A percentile compares a stretch with the other conserved stretches of the same genome.
These are phyloP conservation scores for Capsicum chinense DNA, from an alignment of 257 asterid species.

Conservation along the genomic window DNA sequence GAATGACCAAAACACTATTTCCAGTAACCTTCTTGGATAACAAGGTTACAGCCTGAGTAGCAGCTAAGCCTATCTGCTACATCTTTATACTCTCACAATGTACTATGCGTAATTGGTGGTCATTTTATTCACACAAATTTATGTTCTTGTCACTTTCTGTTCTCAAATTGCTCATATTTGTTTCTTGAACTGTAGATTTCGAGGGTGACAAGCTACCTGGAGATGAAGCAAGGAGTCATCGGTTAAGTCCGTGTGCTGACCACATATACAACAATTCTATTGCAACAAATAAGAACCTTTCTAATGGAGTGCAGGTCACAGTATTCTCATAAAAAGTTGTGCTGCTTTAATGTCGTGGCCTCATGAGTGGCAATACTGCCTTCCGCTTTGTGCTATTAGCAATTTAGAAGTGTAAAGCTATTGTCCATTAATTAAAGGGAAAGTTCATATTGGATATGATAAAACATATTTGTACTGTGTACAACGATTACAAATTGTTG, in stretches of 20 bases:
- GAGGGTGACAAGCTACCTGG: neutral
- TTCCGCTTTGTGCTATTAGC: neutral
- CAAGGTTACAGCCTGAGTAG: neutral
- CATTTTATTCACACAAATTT: neutral
- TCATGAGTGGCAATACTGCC: neutral
- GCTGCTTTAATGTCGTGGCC: neutral
- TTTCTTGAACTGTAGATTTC: constrained; percentile 20
- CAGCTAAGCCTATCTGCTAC: neutral
- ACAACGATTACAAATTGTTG: neutral
- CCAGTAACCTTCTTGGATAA: neutral
- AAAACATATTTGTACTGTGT: constrained; percentile 12
- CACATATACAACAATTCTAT: neutral
- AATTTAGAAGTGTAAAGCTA: neutral
- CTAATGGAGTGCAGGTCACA: neutral
- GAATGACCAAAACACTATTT: neutral
- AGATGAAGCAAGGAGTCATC: neutral
- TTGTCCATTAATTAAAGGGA: neutral
- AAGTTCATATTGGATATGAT: neutral
- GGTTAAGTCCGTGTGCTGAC: neutral
- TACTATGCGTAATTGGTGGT: neutral
- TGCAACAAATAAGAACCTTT: constrained; percentile 21
- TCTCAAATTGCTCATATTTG: neutral
- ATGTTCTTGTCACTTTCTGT: neutral
- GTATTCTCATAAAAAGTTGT: neutral
- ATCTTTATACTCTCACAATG: neutral